phyloP scores from a whole-genome alignment of 1,139 yeast genomes.

The Candida smagusa region DNA sequence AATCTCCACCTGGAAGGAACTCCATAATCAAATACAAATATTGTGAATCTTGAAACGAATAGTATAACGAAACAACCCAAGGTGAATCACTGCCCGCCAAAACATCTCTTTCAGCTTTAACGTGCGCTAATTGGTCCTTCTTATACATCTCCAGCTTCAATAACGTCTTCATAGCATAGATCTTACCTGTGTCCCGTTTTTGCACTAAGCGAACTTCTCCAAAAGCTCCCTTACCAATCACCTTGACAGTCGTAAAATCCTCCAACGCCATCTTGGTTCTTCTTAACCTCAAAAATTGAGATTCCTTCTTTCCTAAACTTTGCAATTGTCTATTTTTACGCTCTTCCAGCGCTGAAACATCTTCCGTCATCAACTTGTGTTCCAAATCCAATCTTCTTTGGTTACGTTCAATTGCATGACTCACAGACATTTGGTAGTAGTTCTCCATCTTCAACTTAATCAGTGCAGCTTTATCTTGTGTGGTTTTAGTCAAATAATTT shows the following conservation, averaged over 20 bases:
- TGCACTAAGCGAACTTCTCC: constrained; percentile 85
- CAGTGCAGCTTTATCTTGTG: constrained; percentile 75
- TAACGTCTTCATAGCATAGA: constrained; percentile 81
- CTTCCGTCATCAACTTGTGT: constrained; percentile 62
- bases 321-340: constrained; percentile 71
- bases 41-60: constrained; percentile 77
- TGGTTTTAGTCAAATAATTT: constrained; percentile 58
- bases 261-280: constrained; percentile 72
- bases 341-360: constrained; percentile 61
- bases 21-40: constrained; percentile 79
- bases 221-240: constrained; percentile 84
- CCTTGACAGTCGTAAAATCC: constrained; percentile 76
- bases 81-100: constrained; percentile 83
- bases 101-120: constrained; percentile 82
- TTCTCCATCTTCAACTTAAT: constrained; percentile 70
- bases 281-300: constrained; percentile 70
- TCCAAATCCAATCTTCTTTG: constrained; percentile 75
- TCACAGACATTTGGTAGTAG: constrained; percentile 71
- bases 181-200: constrained; percentile 76
- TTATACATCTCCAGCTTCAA: constrained; percentile 80
- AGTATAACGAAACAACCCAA: constrained; percentile 80
- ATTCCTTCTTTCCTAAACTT: constrained; percentile 70
- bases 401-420: constrained; percentile 78
- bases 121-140: constrained; percentile 80
- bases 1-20: constrained; percentile 81